Conservation (phyloP, 192 early-diverging fungal species). For the Coemansia guatemalensis region DNA sequence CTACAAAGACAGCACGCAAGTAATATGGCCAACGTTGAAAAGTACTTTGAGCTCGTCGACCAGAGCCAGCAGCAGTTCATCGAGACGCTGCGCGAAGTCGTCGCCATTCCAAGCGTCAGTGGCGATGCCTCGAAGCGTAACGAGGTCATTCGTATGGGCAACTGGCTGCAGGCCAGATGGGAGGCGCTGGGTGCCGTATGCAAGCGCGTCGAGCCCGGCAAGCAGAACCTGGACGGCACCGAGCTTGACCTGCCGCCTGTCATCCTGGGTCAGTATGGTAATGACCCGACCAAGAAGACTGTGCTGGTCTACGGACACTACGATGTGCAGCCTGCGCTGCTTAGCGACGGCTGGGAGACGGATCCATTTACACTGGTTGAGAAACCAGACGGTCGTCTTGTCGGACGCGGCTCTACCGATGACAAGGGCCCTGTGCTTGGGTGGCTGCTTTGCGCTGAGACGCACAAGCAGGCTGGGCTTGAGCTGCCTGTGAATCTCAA, state of each 20-base stretch:
- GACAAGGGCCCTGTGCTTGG: constrained; percentile 98
- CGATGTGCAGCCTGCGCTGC: constrained; percentile 93
- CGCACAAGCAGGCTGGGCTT: constrained; percentile 85
- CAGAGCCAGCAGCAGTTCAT: constrained; percentile 79
- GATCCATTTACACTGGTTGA: constrained; percentile 91
- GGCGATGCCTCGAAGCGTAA: constrained; percentile 70
- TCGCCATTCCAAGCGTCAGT: constrained; percentile 84
- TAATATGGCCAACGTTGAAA: constrained; percentile 51
- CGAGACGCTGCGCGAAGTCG: constrained; percentile 81
- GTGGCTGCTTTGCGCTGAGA: constrained; percentile 95
- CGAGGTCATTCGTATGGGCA: constrained; percentile 87
- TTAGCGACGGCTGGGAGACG: constrained; percentile 85
- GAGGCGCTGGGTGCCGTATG: constrained; percentile 65
- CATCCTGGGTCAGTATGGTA: constrained; percentile 88
- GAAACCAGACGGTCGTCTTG: constrained; percentile 77
- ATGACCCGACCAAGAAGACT: constrained; percentile 90
- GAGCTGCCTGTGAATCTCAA: constrained; percentile 94
- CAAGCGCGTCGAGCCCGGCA: constrained; percentile 70
- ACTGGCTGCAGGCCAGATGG: constrained; percentile 79
- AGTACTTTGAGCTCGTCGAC: constrained; percentile 75
- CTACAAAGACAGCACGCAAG: constrained; percentile 8
- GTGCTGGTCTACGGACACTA: constrained; percentile 98
- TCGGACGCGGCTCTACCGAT: constrained; percentile 92
- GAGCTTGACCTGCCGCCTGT: constrained; percentile 86
- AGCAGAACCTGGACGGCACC: constrained; percentile 78